Evolutionary conservation across 164 flowering plant species (phyloP).

Genomic region (Annona squamosa): DNA sequence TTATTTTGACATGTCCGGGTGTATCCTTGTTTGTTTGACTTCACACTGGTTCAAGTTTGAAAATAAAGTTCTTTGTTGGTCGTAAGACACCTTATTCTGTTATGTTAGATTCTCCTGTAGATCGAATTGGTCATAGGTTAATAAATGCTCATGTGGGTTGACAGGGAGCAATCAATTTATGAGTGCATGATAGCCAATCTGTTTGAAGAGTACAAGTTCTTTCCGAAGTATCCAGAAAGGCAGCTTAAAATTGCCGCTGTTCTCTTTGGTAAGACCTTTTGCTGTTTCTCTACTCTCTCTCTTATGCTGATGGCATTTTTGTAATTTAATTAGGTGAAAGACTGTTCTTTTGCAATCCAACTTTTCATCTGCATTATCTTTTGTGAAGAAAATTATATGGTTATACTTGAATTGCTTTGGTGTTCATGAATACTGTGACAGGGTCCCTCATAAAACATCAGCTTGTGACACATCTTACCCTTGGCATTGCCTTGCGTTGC

Average conservation of each 20-base stretch:
- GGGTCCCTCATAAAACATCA: conserved; percentile 91
- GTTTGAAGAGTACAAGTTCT: conserved; percentile 88
- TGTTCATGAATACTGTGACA: conserved; percentile 21
- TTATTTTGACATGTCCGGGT: too few species aligned
- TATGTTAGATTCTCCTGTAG: neutral
- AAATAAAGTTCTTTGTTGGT: neutral
- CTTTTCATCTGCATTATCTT: neutral
- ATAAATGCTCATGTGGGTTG: neutral
- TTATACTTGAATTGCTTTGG: neutral
- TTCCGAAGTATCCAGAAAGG: conserved; percentile 86
- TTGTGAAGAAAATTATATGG: neutral
- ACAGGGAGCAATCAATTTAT: conserved; percentile 77
- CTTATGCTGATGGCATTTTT: neutral
- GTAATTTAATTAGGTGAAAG: neutral
- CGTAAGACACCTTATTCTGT: neutral
- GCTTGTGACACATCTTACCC: conserved; percentile 85
- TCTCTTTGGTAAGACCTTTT: conserved; percentile 64
- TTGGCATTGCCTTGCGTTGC: conserved; percentile 85
- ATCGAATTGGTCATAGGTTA: neutral
- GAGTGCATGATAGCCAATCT: conserved; percentile 85
- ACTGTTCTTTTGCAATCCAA: neutral
- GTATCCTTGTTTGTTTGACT: too few species aligned
- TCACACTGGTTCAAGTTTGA: too few species aligned
- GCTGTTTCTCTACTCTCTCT: neutral
- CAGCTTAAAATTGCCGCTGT: conserved; percentile 87